These are phyloP conservation scores for Spathaspora passalidarum DNA, from an alignment of 805 yeast species.

Conservation along the genomic window DNA sequence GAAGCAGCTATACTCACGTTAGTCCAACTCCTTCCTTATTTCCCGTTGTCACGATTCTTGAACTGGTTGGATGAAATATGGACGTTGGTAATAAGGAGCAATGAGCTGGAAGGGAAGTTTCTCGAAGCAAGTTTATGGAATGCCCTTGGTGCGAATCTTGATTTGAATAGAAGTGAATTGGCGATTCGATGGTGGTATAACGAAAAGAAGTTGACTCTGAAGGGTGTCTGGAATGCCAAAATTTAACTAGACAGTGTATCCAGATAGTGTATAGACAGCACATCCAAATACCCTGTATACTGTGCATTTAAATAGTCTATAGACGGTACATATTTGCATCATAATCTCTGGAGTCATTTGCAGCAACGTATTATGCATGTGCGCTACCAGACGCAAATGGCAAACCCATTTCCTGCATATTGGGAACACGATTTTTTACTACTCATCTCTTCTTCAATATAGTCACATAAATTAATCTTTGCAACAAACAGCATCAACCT, in stretches of 20 bases:
- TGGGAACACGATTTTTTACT: neutral
- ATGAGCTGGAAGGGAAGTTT: conserved; percentile 33
- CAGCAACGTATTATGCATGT: too few relatives aligned
- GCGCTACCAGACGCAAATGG: too few relatives aligned
- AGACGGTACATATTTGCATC: too few relatives aligned
- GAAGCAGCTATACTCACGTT: conserved; percentile 48
- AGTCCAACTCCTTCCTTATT: conserved; percentile 51
- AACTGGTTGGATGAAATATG: conserved; percentile 48
- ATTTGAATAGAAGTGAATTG: conserved; percentile 51
- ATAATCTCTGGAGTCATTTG: too few relatives aligned
- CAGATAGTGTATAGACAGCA: neutral
- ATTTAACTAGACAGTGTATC: neutral
- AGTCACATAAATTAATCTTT: too few relatives aligned
- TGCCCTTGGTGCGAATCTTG: conserved; percentile 54
- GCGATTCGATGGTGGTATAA: conserved; percentile 67
- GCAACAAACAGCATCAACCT: too few relatives aligned
- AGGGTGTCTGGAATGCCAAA: neutral
- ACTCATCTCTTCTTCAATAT: neutral
- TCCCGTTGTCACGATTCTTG: conserved; percentile 41
- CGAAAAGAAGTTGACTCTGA: conserved; percentile 13
- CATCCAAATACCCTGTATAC: too few relatives aligned
- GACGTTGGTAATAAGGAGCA: conserved; percentile 30
- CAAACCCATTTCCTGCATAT: neutral
- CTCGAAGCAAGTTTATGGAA: conserved; percentile 49
- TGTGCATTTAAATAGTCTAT: neutral